phyloP scores from a whole-genome alignment of 345 rosid genomes.

The Anacardium occidentale region DNA sequence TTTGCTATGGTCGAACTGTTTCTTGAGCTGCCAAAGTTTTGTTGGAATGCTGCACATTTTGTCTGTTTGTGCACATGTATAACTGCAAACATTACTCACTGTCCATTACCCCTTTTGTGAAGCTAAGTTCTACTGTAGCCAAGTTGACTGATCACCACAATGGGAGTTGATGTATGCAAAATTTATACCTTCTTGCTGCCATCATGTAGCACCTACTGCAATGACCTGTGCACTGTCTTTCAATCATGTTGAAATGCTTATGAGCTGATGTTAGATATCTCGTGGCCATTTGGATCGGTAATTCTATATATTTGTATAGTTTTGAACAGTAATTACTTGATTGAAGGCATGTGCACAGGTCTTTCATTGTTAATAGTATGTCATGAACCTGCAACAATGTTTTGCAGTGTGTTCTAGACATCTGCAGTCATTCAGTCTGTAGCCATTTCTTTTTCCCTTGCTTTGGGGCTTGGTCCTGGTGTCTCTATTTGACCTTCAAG shows the following conservation, averaged over 20 bases:
- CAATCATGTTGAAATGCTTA: conserved; percentile 38
- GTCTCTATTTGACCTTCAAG: conserved; percentile 27
- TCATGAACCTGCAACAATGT: conserved; percentile 17
- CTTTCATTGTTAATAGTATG: conserved; percentile 15
- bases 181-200: conserved; percentile 34
- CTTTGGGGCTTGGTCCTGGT: conserved; percentile 16
- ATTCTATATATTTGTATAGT: conserved; percentile 33
- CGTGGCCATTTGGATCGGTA: conserved; percentile 17
- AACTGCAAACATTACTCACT: conserved; percentile 19
- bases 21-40: conserved; percentile 57
- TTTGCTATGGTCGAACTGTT: conserved; percentile 96
- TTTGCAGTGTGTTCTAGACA: conserved; percentile 15
- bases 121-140: conserved; percentile 29
- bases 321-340: conserved; percentile 28
- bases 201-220: conserved; percentile 37
- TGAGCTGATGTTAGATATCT: conserved; percentile 25
- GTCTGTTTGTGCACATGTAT: conserved; percentile 20
- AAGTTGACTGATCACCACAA: conserved; percentile 35
- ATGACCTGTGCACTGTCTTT: conserved; percentile 41
- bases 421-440: conserved; percentile 14
- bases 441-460: conserved; percentile 4
- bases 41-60: conserved; percentile 30
- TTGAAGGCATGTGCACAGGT: conserved; percentile 43
- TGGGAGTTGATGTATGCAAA: conserved; percentile 43
- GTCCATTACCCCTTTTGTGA: conserved; percentile 27